These are phyloP conservation scores for Annulohypoxylon bovei DNA, from an alignment of 495 filamentous ascomycete species.

Conservation along the genomic window DNA sequence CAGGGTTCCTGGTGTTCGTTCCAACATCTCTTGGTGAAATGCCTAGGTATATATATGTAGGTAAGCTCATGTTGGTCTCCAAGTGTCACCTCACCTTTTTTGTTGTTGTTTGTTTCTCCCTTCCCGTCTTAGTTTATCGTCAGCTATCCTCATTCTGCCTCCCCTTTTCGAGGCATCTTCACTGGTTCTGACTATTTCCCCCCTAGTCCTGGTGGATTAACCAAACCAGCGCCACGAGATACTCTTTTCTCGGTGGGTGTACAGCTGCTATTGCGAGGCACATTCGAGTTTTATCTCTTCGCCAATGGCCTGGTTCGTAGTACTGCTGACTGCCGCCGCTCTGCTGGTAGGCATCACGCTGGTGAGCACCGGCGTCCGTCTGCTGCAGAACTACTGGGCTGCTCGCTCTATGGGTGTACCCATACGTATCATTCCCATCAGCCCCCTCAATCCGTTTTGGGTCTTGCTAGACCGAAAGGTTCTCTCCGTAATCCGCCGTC, in stretches of 20 bases:
- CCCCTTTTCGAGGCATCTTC: no score
- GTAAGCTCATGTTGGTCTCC: no score
- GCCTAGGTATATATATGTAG: no score
- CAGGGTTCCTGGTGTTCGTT: no score
- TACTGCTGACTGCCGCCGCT: neutral
- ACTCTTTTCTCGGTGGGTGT: neutral
- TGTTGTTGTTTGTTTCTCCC: no score
- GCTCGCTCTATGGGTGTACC: constrained; percentile 50
- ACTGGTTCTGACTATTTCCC: no score
- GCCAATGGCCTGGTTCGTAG: constrained; percentile 7
- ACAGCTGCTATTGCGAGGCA: neutral
- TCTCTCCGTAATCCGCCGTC: constrained; percentile 24
- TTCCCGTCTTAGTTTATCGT: no score
- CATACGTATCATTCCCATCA: constrained; percentile 51
- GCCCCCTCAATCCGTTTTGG: constrained; percentile 45
- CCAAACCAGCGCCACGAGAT: neutral
- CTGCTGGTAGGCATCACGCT: neutral
- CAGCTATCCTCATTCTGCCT: no score
- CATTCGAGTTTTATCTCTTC: constrained; percentile 5
- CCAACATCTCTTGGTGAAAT: no score
- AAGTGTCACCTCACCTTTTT: no score
- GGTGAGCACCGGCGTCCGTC: neutral
- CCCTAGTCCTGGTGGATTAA: neutral
- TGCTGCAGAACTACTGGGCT: constrained; percentile 34
- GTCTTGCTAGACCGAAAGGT: constrained; percentile 43